Evolutionary conservation across 495 filamentous ascomycete species (phyloP).

Genomic region (Alectoria sarmentosa): DNA sequence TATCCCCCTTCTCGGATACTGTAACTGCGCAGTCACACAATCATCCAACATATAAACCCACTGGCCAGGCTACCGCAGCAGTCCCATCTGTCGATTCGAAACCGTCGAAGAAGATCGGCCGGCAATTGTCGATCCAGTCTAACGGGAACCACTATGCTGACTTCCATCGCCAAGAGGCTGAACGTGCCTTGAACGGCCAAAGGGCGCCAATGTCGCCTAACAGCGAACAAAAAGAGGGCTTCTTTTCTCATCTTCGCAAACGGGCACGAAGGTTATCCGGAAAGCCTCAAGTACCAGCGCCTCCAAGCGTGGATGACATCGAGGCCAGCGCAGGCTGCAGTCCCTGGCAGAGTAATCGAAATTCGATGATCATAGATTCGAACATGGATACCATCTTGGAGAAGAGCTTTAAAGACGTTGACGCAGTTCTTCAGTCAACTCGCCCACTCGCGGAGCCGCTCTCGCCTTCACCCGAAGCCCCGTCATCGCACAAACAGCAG

Average conservation of each 20-base stretch:
- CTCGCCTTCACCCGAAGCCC: constrained; percentile 44
- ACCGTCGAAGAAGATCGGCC: constrained; percentile 83
- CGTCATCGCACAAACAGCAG: constrained; percentile 42
- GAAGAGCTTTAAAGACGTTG: constrained; percentile 61
- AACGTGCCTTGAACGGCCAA: constrained; percentile 81
- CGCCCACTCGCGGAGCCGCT: constrained; percentile 55
- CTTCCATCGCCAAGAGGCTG: constrained; percentile 81
- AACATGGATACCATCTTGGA: constrained; percentile 45
- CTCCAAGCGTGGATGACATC: constrained; percentile 70
- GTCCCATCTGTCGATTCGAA: constrained; percentile 51
- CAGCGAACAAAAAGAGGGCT: constrained; percentile 78
- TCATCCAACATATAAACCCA: constrained; percentile 35
- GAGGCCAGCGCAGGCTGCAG: constrained; percentile 88
- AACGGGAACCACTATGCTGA: constrained; percentile 85
- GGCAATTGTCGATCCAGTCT: constrained; percentile 95
- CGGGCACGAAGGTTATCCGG: constrained; percentile 89
- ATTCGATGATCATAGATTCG: constrained; percentile 75
- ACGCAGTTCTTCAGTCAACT: constrained; percentile 69
- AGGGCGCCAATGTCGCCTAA: constrained; percentile 56
- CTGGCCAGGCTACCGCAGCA: constrained; percentile 27
- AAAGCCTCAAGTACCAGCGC: constrained; percentile 68
- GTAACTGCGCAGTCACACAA: constrained; percentile 81
- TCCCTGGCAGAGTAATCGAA: constrained; percentile 77
- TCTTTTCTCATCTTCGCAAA: constrained; percentile 96
- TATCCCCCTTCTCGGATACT: constrained; percentile 85